Evolutionary conservation across 257 asterid species (phyloP).

Genomic region (Jacaranda mimosifolia): DNA sequence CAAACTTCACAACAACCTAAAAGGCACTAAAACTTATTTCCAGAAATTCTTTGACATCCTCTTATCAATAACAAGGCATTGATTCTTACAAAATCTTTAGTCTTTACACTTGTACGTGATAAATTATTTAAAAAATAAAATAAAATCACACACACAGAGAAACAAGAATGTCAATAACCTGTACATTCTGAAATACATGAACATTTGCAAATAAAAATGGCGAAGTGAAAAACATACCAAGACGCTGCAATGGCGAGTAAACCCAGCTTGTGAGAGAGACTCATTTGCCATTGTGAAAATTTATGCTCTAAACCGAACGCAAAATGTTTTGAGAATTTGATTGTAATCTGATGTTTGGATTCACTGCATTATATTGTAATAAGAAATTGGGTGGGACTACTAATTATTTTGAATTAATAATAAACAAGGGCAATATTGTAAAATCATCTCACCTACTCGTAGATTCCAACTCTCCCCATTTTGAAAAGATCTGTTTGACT

Average conservation of each 20-base stretch:
- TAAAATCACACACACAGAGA: not conserved
- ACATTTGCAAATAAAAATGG: slow-evolving; percentile 8
- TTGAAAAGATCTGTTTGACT: not conserved
- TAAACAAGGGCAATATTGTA: not conserved
- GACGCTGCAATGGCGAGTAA: slow-evolving; percentile 26
- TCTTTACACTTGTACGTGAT: not conserved
- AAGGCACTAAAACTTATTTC: not conserved
- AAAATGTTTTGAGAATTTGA: not conserved
- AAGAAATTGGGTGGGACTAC: not conserved
- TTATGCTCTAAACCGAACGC: not conserved
- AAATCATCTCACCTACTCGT: not conserved
- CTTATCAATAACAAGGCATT: not conserved
- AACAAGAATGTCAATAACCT: not conserved
- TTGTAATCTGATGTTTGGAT: slow-evolving; percentile 9
- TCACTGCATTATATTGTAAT: not conserved
- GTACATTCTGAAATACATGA: not conserved
- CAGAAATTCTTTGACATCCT: not conserved
- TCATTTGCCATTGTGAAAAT: not conserved
- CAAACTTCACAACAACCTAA: not conserved
- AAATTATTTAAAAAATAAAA: not conserved
- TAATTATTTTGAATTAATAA: not conserved
- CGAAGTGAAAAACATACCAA: slow-evolving; percentile 4
- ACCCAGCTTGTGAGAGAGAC: slow-evolving; percentile 10
- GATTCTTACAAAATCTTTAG: not conserved
- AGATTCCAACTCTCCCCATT: not conserved